Evolutionary conservation across 495 filamentous ascomycete genomes (phyloP).

Genomic region (Penicillium psychrofluorescens): DNA sequence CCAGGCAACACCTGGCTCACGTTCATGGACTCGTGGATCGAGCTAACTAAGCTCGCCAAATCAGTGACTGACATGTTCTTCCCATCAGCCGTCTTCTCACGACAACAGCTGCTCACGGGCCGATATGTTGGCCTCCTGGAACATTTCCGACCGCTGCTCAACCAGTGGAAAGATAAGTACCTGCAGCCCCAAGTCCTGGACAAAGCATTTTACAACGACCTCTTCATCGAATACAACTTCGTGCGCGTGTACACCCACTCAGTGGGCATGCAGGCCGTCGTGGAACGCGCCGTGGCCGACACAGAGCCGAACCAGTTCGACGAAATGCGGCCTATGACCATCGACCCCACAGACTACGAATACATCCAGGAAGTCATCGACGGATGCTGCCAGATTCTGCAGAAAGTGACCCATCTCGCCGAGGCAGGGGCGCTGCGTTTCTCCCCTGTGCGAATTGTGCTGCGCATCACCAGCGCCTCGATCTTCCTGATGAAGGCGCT

Average conservation of each 20-base stretch:
- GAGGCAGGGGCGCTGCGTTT: slow-evolving; percentile 37
- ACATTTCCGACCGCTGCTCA: slow-evolving; percentile 43
- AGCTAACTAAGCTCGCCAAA: slow-evolving; percentile 45
- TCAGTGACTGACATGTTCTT: slow-evolving; percentile 49
- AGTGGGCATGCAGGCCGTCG: slow-evolving; percentile 48
- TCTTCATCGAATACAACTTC: slow-evolving; percentile 49
- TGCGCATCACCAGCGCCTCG: slow-evolving; percentile 44
- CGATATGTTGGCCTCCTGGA: slow-evolving; percentile 47
- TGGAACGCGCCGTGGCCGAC: slow-evolving; percentile 37
- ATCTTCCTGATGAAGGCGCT: slow-evolving; percentile 49
- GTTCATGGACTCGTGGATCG: slow-evolving; percentile 46
- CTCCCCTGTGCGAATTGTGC: slow-evolving; percentile 45
- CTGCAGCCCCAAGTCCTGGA: slow-evolving; percentile 32
- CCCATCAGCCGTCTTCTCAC: slow-evolving; percentile 42
- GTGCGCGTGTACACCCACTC: slow-evolving; percentile 48
- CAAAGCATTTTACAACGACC: slow-evolving; percentile 35
- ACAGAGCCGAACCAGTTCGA: slow-evolving; percentile 30
- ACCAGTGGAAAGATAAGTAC: slow-evolving; percentile 45
- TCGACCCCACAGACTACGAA: slow-evolving; percentile 47
- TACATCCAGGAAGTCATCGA: slow-evolving; percentile 52
- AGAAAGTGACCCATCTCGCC: slow-evolving; percentile 37
- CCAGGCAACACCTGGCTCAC: slow-evolving; percentile 32
- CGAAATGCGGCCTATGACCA: slow-evolving; percentile 35
- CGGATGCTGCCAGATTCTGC: slow-evolving; percentile 43
- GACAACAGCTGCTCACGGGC: slow-evolving; percentile 44